Evolutionary conservation across 2,329 filamentous ascomycete species (phyloP).

Genomic region (Tympanopsis confertula): DNA sequence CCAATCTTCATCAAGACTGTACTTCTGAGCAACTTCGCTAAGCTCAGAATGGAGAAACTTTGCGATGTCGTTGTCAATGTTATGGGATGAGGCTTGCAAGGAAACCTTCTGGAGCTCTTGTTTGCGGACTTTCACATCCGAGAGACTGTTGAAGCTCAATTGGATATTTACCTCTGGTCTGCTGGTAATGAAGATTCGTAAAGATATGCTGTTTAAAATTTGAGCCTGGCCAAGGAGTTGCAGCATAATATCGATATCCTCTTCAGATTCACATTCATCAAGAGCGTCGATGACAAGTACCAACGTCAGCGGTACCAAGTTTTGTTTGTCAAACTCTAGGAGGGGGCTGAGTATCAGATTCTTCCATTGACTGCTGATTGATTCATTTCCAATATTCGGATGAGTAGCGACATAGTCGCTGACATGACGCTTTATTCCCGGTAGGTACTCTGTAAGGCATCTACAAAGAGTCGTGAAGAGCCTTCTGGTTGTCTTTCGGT

Average conservation of each 20-base stretch:
- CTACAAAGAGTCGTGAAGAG: not conserved
- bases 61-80: too few species aligned
- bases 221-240: conserved; percentile 8
- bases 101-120: too few species aligned
- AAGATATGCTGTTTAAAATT: conserved; percentile 3
- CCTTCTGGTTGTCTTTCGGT: not conserved
- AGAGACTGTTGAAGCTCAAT: conserved; percentile 5
- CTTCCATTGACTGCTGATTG: not conserved
- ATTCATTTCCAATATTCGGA: not conserved
- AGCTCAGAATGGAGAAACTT: too few species aligned
- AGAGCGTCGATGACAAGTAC: conserved; percentile 10
- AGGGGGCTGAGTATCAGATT: not conserved
- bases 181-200: conserved; percentile 15
- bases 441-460: not conserved
- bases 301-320: not conserved
- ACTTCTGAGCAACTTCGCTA: conserved; percentile 6
- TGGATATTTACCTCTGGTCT: conserved; percentile 12
- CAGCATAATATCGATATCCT: conserved; percentile 7
- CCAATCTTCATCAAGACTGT: conserved; percentile 5
- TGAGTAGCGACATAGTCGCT: not conserved
- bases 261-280: conserved; percentile 10
- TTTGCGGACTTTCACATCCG: too few species aligned
- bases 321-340: not conserved
- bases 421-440: not conserved
- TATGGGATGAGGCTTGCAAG: too few species aligned